A percentile compares a stretch with the other conserved stretches of the same genome.
These are phyloP conservation scores for Ceratocystis alfenasii DNA, from an alignment of 2,329 filamentous ascomycete genomes.

Conservation along the genomic window DNA sequence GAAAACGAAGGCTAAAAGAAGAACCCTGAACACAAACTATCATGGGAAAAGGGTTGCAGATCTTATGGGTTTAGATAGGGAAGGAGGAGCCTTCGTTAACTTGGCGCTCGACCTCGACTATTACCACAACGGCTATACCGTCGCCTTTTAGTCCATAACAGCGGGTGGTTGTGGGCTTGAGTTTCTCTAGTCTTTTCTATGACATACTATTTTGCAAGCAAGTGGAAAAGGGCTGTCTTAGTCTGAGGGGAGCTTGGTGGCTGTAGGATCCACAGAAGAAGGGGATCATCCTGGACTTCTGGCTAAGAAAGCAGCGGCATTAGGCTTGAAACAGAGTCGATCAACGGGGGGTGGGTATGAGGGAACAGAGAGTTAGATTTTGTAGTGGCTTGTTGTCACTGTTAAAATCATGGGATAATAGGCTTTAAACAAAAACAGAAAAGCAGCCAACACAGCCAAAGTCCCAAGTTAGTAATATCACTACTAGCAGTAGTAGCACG, in stretches of 20 bases:
- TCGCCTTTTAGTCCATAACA: not conserved
- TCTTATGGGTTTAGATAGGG: not conserved
- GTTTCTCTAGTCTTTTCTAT: not conserved
- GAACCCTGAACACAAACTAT: not conserved
- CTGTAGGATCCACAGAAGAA: not conserved
- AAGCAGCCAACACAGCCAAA: not conserved
- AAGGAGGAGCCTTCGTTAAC: too few species aligned
- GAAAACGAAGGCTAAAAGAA: not conserved
- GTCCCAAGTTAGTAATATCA: too few species aligned
- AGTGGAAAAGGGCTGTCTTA: not conserved
- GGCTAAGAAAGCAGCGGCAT: not conserved
- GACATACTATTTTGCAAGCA: not conserved
- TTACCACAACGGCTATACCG: not conserved
- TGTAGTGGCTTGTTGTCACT: too few species aligned
- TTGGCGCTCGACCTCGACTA: not conserved
- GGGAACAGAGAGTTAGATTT: too few species aligned
- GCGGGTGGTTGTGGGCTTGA: not conserved
- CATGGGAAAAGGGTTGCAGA: not conserved
- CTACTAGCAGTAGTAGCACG: too few species aligned
- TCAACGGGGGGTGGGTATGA: not conserved
- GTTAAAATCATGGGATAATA: too few species aligned
- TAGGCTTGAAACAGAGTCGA: slow-evolving; percentile 3
- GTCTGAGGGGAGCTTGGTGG: not conserved
- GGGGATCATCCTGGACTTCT: not conserved
- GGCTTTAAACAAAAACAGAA: not conserved